Base-by-base conservation (phyloP, 208 protist species). In the Herpetomonas tarakana region DNA sequence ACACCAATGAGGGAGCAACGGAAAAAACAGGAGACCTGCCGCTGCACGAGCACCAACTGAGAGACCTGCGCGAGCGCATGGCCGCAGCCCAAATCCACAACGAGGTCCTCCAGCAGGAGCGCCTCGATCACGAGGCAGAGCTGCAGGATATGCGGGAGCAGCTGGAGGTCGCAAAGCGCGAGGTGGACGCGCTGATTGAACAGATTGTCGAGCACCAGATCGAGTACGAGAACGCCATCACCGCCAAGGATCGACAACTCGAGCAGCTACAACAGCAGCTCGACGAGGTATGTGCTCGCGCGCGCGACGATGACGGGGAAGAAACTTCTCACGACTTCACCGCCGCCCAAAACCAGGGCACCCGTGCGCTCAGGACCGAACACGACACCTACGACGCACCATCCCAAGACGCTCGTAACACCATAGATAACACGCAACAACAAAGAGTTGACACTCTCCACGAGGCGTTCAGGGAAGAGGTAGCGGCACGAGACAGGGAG, bases 91-190 rank as follows among this genome's bases (percentile, higher is more conserved):
- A 62, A 22, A 53, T n/a, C 12, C 39, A 21, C 7, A 27, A 52
- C 6, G 58, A 62, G 25, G 54, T 65, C 6, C 59, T 71, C 14
- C 63, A 54, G 3, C 47, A 69, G 0, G 61, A 76, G 29, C 12
- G 41, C 0, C 50, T 28, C 9, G 52, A 55, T 12, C 49, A 22
- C 18, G 30, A 22, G 1, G 54, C 55, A 2, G 18, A 52, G 18
- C 6, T 56, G 56, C 28, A 53, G 16, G 60, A 58, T 7, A 29
- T 22, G 2, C n/a, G 44, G 4, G 49, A 24, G 26, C 29, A 38
- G 30, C 22, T 52, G 18, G 46, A 27, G 46, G 46, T 26, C 18
- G 46, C 46, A 7, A 19, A 16, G 50, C 52, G 58, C 18, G 65
- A 52, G 12, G 41, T 71, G 2, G 6, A 38, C 1, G 47, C 65